Conservation (phyloP, 495 filamentous ascomycete genomes). For the Penicillium verhagenii region DNA sequence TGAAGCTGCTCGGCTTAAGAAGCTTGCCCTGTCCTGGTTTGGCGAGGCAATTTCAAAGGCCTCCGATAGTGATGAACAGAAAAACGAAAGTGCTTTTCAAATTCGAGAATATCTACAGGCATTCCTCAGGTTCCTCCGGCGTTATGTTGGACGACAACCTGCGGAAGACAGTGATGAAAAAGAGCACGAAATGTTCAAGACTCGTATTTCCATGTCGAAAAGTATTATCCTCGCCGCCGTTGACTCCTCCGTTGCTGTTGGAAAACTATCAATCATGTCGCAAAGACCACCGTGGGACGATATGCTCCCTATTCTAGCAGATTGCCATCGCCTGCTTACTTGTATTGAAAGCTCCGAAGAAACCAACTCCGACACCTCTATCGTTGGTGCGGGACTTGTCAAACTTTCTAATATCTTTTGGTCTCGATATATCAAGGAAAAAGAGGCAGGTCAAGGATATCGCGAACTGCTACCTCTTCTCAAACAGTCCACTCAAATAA, state of each 20-base stretch:
- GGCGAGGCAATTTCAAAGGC: slow-evolving; percentile 36
- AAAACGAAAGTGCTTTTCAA: slow-evolving; percentile 20
- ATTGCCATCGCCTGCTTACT: slow-evolving; percentile 39
- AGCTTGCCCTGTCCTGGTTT: slow-evolving; percentile 55
- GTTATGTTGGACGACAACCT: slow-evolving; percentile 42
- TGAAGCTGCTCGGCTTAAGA: slow-evolving; percentile 62
- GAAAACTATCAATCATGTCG: slow-evolving; percentile 41
- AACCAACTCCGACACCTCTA: slow-evolving; percentile 22
- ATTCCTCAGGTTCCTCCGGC: slow-evolving; percentile 44
- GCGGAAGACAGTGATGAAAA: slow-evolving; percentile 30
- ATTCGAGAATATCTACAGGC: slow-evolving; percentile 41
- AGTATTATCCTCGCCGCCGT: slow-evolving; percentile 42
- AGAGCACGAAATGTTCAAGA: slow-evolving; percentile 31
- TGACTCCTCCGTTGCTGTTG: slow-evolving; percentile 42
- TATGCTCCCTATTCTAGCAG: slow-evolving; percentile 35
- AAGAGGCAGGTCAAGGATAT: slow-evolving; percentile 36
- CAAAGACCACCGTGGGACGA: slow-evolving; percentile 41
- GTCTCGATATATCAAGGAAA: slow-evolving; percentile 56
- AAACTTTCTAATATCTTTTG: slow-evolving; percentile 80
- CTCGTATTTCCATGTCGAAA: slow-evolving; percentile 30
- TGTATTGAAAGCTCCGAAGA: slow-evolving; percentile 35
- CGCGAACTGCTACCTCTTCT: slow-evolving; percentile 43
- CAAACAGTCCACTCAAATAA: slow-evolving; percentile 47
- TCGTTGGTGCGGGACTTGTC: slow-evolving; percentile 31
- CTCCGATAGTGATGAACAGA: slow-evolving; percentile 12